Evolutionary conservation across 352 stramenopile species (phyloP), one percentile per base, ranked within the genome.

Genomic region (Pythium aphanidermatum): DNA sequence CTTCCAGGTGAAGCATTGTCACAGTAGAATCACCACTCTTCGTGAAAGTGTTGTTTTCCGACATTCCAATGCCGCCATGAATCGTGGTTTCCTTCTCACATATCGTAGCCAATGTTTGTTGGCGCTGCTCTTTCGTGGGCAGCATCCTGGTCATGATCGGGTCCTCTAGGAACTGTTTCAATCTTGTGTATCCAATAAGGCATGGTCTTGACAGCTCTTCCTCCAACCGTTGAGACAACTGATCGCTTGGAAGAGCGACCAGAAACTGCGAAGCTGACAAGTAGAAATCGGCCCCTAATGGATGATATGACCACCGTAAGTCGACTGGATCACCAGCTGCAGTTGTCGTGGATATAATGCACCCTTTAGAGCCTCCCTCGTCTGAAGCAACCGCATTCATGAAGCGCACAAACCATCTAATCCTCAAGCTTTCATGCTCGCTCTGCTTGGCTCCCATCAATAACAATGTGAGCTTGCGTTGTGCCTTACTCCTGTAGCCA

Each of bases 351-450:
- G 39, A 42, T 2, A 40, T 21, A 14, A 20, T 29, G 10, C 24
- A 53, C 0, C n/a, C n/a, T n/a, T n/a, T n/a, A n/a, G n/a, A n/a
- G n/a, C n/a, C n/a, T n/a, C n/a, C n/a, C n/a, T n/a, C n/a, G n/a
- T n/a, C n/a, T n/a, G n/a, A n/a, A n/a, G n/a, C n/a, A n/a, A n/a
- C n/a, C n/a, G 54, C 55, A 27, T 80, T 78, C 56, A 78, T 51
- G 17, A 87, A 83, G 11, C 64, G 57, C 23, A 74, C 36, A 49
- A 87, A 85, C 75, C 75, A 87, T 37, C 83, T 83, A 35, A 83
- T 63, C 4, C 72, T 60, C 17, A 76, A 48, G 36, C 50, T 69
- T 33, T 85, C 72, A n/a, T 75, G 60, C 19, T 58, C 61, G 2
- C 61, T 52, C 13, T 67, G 46, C 35, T 77, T 75, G 0, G 67